phyloP scores from a whole-genome alignment of 192 early-diverging fungal genomes.

The Spinellus fusiger region DNA sequence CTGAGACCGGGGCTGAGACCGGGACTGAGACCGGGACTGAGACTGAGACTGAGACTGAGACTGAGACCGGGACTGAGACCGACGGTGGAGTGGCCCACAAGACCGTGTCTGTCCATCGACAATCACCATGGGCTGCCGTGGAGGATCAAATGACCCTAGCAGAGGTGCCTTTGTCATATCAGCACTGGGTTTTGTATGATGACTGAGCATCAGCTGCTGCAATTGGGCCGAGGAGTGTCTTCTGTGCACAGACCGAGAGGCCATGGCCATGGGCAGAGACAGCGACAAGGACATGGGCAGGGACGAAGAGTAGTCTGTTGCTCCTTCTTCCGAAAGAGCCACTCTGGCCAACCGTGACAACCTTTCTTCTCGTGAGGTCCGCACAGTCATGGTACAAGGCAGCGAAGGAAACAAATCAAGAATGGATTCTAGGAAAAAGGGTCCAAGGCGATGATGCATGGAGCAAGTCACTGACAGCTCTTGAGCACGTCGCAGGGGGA shows the following conservation, averaged over 20 bases:
- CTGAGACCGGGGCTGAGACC: too few relatives aligned
- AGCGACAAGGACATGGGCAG: too few relatives aligned
- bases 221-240: slow-evolving; percentile 9
- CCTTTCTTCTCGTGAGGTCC: slow-evolving; percentile 13
- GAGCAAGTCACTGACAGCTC: slow-evolving; percentile 79
- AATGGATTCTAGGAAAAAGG: slow-evolving; percentile 73
- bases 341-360: slow-evolving; percentile 21
- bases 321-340: not conserved
- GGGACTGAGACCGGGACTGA: too few relatives aligned
- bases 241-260: not conserved
- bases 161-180: not conserved
- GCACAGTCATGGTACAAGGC: slow-evolving; percentile 33
- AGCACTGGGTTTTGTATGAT: not conserved
- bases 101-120: not conserved
- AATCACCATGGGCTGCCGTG: not conserved
- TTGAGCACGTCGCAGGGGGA: slow-evolving; percentile 79
- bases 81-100: not conserved
- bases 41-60: too few relatives aligned
- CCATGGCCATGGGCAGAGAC: too few relatives aligned
- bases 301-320: not conserved
- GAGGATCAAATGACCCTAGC: not conserved
- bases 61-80: not conserved
- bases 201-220: slow-evolving; percentile 19
- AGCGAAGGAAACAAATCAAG: slow-evolving; percentile 59
- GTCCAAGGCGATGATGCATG: slow-evolving; percentile 64